Percentiles rank a stretch among this genome's conserved stretches.
Evolutionary conservation across 2,329 filamentous ascomycete species (phyloP).

Genomic region (Aspergillus piperis): DNA sequence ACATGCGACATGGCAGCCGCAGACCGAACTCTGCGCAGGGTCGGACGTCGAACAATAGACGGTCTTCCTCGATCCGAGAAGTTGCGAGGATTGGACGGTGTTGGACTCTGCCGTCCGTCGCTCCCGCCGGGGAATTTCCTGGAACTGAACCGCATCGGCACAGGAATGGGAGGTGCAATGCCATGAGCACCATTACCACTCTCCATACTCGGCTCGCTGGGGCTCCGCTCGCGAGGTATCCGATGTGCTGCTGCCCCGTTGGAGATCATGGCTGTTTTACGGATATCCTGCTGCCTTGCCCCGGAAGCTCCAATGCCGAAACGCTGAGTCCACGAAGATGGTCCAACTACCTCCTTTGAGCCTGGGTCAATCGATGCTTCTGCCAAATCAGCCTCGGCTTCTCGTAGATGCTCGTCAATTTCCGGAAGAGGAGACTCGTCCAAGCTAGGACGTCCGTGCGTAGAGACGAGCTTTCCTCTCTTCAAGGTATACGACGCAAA

Average conservation of each 20-base stretch:
- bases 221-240: slow-evolving; percentile 58
- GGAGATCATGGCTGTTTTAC: slow-evolving; percentile 77
- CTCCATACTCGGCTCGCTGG: slow-evolving; percentile 48
- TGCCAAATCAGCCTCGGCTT: slow-evolving; percentile 30
- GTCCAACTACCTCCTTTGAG: slow-evolving; percentile 14
- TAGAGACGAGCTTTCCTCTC: slow-evolving; percentile 45
- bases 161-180: slow-evolving; percentile 77
- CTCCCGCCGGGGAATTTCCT: slow-evolving; percentile 69
- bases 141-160: slow-evolving; percentile 86
- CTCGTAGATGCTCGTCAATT: slow-evolving; percentile 40
- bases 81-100: slow-evolving; percentile 57
- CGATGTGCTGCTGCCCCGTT: slow-evolving; percentile 73
- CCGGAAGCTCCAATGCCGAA: slow-evolving; percentile 41
- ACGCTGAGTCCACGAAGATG: slow-evolving; percentile 29
- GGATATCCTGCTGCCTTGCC: slow-evolving; percentile 63
- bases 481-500: slow-evolving; percentile 47
- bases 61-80: slow-evolving; percentile 58
- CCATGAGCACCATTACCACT: slow-evolving; percentile 40
- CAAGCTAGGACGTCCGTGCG: slow-evolving; percentile 32
- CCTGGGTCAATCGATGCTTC: slow-evolving; percentile 16
- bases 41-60: slow-evolving; percentile 59
- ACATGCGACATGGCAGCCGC: slow-evolving; percentile 68
- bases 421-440: slow-evolving; percentile 39
- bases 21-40: slow-evolving; percentile 81
- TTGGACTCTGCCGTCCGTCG: slow-evolving; percentile 78